A percentile compares a stretch with the other conserved stretches of the same genome.
Evolutionary conservation across 225 moss, liverwort and hornwort genomes (phyloP).

Genomic region (Pseudisothecium myosuroides): DNA sequence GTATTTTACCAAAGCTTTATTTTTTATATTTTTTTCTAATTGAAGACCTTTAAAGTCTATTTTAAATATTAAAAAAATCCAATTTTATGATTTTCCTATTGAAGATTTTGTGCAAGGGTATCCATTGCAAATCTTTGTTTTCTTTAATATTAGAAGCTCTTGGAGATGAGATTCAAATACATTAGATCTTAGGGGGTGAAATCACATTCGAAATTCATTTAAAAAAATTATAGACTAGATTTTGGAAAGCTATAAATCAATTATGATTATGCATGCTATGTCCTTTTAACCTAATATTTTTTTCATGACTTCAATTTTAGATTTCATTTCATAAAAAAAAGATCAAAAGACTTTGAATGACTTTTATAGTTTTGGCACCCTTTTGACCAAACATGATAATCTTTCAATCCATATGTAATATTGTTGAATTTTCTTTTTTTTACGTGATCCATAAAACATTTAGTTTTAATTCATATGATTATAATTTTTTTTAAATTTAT

Average conservation of each 20-base stretch:
- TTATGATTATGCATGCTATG: too few species aligned
- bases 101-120: background rate
- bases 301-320: too few species aligned
- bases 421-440: background rate
- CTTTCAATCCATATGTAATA: background rate
- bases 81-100: background rate
- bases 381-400: background rate
- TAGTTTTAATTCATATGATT: too few species aligned
- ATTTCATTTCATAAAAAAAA: too few species aligned
- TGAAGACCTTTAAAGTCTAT: background rate
- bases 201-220: background rate
- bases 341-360: too few species aligned
- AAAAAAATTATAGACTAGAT: background rate
- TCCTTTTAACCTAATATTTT: too few species aligned
- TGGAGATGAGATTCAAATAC: background rate
- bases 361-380: too few species aligned
- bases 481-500: too few species aligned
- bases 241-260: background rate
- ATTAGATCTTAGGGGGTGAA: background rate
- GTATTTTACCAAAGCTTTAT: background rate
- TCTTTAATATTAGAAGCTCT: background rate
- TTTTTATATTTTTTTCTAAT: too few species aligned
- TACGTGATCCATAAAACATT: accelerated
- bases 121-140: background rate
- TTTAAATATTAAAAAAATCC: background rate